phyloP scores from a whole-genome alignment of 1,284 basidiomycete species.

The Heterobasidion parviporum region DNA sequence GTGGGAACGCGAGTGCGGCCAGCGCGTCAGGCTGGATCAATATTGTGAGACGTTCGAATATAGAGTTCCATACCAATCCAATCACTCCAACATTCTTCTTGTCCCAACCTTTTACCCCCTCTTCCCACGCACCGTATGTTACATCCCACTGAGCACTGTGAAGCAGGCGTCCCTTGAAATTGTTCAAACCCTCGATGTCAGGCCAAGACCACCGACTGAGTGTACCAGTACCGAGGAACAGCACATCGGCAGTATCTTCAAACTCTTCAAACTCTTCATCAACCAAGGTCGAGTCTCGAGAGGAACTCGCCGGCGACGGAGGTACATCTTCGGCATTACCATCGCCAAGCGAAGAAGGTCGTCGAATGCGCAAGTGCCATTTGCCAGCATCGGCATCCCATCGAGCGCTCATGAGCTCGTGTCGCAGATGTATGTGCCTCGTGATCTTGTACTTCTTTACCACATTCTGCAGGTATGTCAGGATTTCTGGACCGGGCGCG shows the following conservation, averaged over 20 bases:
- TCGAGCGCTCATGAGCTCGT: slow-evolving; percentile 40
- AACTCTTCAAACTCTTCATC: slow-evolving; percentile 31
- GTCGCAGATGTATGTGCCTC: slow-evolving; percentile 43
- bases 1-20: background rate
- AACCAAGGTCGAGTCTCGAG: background rate
- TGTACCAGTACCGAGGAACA: slow-evolving; percentile 40
- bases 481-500: slow-evolving; percentile 49
- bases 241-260: slow-evolving; percentile 42
- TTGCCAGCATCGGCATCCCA: slow-evolving; percentile 43
- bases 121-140: slow-evolving; percentile 34
- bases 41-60: background rate
- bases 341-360: background rate
- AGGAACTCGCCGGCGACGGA: background rate
- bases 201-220: slow-evolving; percentile 54
- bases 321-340: background rate
- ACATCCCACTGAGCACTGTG: slow-evolving; percentile 53
- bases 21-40: background rate
- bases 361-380: slow-evolving; percentile 41
- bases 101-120: slow-evolving; percentile 38
- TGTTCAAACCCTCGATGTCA: slow-evolving; percentile 41
- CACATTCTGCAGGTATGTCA: slow-evolving; percentile 40
- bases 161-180: slow-evolving; percentile 41
- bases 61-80: slow-evolving; percentile 37
- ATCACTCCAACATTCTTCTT: slow-evolving; percentile 54
- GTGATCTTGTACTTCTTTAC: slow-evolving; percentile 51